Percentiles rank a stretch among this genome's conserved stretches.
Evolutionary conservation across 192 early-diverging fungal species (phyloP).

Genomic region (Tieghemiomyces parasiticus): DNA sequence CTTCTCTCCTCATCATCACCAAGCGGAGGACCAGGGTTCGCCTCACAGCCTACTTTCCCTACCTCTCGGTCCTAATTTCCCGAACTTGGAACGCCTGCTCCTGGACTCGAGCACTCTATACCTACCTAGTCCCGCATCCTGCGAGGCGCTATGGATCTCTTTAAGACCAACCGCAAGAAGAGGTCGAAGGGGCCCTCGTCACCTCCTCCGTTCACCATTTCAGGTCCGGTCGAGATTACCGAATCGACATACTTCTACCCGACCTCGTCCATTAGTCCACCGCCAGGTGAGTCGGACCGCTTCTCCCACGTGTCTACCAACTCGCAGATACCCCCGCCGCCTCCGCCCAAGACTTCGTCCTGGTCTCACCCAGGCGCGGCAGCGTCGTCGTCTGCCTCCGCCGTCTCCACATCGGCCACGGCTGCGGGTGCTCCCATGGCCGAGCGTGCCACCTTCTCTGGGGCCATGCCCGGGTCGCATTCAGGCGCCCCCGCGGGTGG

Average conservation of each 20-base stretch:
- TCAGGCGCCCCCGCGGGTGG: too few species aligned
- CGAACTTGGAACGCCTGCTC: too few species aligned
- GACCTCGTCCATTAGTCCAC: background rate
- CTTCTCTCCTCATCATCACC: too few species aligned
- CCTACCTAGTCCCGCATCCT: too few species aligned
- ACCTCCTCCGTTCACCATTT: conserved; percentile 1
- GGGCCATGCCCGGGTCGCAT: too few species aligned
- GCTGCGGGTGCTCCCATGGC: too few species aligned
- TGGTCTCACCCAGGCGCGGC: conserved; percentile 11
- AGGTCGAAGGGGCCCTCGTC: background rate
- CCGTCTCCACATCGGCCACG: too few species aligned
- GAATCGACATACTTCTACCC: conserved; percentile 7
- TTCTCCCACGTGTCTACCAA: background rate
- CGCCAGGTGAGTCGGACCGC: background rate
- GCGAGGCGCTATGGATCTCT: conserved; percentile 6
- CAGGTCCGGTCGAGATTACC: background rate
- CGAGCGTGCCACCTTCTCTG: background rate
- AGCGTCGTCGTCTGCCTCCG: too few species aligned
- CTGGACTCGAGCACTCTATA: too few species aligned
- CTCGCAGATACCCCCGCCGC: conserved; percentile 3
- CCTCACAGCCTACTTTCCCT: too few species aligned
- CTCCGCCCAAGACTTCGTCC: background rate
- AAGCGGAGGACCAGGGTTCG: too few species aligned
- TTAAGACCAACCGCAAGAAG: conserved; percentile 1
- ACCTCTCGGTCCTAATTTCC: too few species aligned